These are phyloP conservation scores for Ceratorhiza oryzae-sativae DNA, from an alignment of 1,284 basidiomycete species.

Conservation along the genomic window DNA sequence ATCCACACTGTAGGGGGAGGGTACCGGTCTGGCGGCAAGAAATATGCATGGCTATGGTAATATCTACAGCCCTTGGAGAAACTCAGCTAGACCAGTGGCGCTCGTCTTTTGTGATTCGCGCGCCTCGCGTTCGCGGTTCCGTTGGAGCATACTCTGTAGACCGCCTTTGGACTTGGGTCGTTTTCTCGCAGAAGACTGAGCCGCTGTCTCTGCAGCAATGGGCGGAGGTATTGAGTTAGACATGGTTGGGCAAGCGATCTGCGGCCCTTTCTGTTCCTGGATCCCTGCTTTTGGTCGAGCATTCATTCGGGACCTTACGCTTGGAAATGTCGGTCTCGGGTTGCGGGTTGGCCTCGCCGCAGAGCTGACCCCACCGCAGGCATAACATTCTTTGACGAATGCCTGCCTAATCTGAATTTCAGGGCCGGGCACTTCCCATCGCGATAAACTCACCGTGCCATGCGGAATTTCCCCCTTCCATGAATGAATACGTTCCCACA, in stretches of 20 bases:
- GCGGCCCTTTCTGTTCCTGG: slow-evolving; percentile 1
- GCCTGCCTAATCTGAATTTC: not conserved
- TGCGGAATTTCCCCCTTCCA: slow-evolving; percentile 30
- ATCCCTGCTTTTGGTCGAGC: not conserved
- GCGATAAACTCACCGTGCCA: slow-evolving; percentile 32
- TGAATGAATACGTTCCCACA: slow-evolving; percentile 23
- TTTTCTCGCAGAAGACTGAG: not conserved
- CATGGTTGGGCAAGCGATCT: not conserved
- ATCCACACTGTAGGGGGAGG: not conserved
- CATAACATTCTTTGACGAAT: slow-evolving; percentile 18
- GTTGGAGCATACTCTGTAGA: slow-evolving; percentile 31
- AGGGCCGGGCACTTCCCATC: slow-evolving; percentile 14
- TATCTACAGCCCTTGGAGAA: slow-evolving; percentile 28
- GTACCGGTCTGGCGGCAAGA: not conserved
- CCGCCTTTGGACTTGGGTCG: slow-evolving; percentile 14
- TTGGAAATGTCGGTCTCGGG: slow-evolving; percentile 12
- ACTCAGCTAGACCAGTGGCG: not conserved
- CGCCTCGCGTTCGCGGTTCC: slow-evolving; percentile 29
- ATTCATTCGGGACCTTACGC: slow-evolving; percentile 1
- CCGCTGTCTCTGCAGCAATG: not conserved
- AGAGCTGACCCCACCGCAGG: slow-evolving; percentile 1
- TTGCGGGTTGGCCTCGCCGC: not conserved
- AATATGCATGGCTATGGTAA: not conserved
- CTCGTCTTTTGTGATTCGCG: slow-evolving; percentile 3
- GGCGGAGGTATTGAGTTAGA: not conserved